Conservation (phyloP, 495 filamentous ascomycete genomes). For the Penicillium cosmopolitanum region DNA sequence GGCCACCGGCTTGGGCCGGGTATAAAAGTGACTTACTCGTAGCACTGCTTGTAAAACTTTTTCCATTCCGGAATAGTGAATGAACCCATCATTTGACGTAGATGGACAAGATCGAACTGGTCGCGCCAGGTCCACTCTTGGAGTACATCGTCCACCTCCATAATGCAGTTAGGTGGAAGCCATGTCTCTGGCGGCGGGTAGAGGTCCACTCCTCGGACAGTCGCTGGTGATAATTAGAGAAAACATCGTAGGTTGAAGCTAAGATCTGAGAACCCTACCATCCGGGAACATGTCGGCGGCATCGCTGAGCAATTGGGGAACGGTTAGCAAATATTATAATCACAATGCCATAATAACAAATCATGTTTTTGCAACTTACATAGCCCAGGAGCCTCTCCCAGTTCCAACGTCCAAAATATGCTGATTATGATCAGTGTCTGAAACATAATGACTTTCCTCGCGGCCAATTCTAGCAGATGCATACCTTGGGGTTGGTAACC, state of each 20-base stretch:
- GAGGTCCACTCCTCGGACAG: constrained; percentile 26
- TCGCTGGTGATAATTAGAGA: constrained; percentile 15
- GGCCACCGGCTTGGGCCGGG: not conserved
- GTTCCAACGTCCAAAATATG: constrained; percentile 35
- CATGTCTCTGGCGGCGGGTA: constrained; percentile 27
- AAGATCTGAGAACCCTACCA: constrained; percentile 7
- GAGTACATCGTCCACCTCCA: constrained; percentile 35
- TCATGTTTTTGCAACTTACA: constrained; percentile 16
- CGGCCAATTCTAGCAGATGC: not conserved
- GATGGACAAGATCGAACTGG: constrained; percentile 37
- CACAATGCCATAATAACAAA: not conserved
- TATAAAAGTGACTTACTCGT: constrained; percentile 12
- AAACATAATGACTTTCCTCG: too few species aligned
- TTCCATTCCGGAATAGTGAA: constrained; percentile 30
- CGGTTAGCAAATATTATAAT: constrained; percentile 3
- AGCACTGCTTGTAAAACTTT: constrained; percentile 31
- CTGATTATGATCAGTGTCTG: not conserved
- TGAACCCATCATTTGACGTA: constrained; percentile 26
- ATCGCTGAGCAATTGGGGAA: constrained; percentile 17
- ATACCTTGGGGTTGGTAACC: not conserved
- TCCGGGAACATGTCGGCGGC: constrained; percentile 28
- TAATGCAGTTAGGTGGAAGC: constrained; percentile 38
- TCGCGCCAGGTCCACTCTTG: constrained; percentile 35
- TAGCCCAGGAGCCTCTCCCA: constrained; percentile 32
- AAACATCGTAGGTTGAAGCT: not conserved